These are phyloP conservation scores for Plasmodium chabaudi DNA, from an alignment of 169 alveolate genomes.

Conservation along the genomic window DNA sequence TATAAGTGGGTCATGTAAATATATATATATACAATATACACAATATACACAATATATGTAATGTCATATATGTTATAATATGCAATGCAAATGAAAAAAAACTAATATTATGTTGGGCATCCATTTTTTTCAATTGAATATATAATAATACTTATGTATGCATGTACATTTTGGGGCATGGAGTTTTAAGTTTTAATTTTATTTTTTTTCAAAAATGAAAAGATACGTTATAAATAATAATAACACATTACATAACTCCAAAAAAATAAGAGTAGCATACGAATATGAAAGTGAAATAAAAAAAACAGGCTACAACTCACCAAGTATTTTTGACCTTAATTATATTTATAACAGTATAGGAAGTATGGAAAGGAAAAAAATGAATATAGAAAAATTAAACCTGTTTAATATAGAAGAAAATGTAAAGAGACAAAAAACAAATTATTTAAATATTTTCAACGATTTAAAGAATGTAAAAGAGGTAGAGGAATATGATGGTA, in stretches of 20 bases:
- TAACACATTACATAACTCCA: conserved; percentile 14
- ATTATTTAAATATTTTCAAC: conserved; percentile 21
- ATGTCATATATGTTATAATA: not conserved
- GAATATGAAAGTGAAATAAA: conserved; percentile 40
- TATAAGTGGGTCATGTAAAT: not conserved
- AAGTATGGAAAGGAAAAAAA: conserved; percentile 3
- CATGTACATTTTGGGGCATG: conserved; percentile 3
- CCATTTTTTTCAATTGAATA: not conserved
- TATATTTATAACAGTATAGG: not conserved
- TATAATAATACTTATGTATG: not conserved
- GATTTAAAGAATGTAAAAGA: conserved; percentile 9
- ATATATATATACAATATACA: too few species aligned
- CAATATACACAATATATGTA: not conserved
- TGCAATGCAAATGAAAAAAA: not conserved
- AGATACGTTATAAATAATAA: conserved; percentile 39
- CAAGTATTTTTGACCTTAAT: conserved; percentile 31
- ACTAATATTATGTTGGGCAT: not conserved
- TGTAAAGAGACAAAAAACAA: conserved; percentile 53
- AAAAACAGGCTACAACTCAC: conserved; percentile 11
- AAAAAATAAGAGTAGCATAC: conserved; percentile 53
- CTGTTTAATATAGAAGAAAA: conserved; percentile 45
- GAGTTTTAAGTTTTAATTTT: conserved; percentile 8
- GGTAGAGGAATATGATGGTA: not conserved
- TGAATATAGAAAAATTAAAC: conserved; percentile 24
- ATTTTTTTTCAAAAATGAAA: conserved; percentile 37